Conservation (phyloP, 2,329 filamentous ascomycete species). For the Clarireedia homoeocarpa region DNA sequence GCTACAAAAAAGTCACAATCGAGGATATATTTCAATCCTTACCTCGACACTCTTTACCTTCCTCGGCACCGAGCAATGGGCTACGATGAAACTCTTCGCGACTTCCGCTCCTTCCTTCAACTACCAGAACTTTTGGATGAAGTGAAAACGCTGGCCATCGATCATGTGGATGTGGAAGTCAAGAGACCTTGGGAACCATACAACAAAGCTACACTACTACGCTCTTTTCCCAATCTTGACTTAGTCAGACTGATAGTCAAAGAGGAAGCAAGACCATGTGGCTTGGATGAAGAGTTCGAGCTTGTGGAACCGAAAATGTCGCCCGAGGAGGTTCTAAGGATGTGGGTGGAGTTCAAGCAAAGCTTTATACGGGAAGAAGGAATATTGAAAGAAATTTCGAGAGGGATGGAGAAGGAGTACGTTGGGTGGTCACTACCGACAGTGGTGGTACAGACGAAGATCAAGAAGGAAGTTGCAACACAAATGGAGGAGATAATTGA, state of each 20-base stretch:
- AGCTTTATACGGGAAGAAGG: constrained; percentile 22
- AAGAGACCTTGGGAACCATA: constrained; percentile 44
- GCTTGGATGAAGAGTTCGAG: constrained; percentile 12
- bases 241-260: constrained; percentile 21
- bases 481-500: background rate
- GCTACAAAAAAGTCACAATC: constrained; percentile 29
- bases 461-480: background rate
- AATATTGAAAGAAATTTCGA: constrained; percentile 19
- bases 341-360: constrained; percentile 26
- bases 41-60: constrained; percentile 24
- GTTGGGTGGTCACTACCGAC: constrained; percentile 18
- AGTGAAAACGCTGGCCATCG: constrained; percentile 36
- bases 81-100: constrained; percentile 31
- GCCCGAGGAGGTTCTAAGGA: constrained; percentile 17
- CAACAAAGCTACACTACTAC: constrained; percentile 40
- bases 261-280: background rate
- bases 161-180: constrained; percentile 37
- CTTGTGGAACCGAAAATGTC: constrained; percentile 16
- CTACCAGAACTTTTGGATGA: constrained; percentile 28
- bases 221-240: constrained; percentile 32
- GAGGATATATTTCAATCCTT: constrained; percentile 26
- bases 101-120: constrained; percentile 33
- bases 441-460: constrained; percentile 18
- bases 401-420: constrained; percentile 18
- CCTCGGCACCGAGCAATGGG: constrained; percentile 31